Base-by-base conservation (phyloP, 2,329 filamentous ascomycete species). In the Hypoxylon sp. region DNA sequence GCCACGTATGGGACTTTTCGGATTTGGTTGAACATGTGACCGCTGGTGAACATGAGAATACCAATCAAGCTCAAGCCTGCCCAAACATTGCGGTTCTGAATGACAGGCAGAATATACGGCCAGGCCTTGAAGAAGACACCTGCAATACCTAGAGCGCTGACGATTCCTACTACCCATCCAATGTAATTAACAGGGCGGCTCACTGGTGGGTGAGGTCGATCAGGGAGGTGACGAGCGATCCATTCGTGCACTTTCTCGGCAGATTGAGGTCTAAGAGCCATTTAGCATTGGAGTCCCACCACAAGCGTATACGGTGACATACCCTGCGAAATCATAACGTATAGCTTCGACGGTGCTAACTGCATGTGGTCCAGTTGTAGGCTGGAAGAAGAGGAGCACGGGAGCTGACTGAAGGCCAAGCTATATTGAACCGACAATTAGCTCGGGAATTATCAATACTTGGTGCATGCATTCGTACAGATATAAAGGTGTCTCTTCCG, bases 1-100 rank as follows among this genome's bases (percentile, higher is more conserved):
- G 90, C 86, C 32, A 98, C 93, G 75, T 99, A 99, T 2, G 96
- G 96, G 2, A 97, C 93, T 80, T 96, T 95, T 74, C 97, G 89
- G 77, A 99, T 99, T 78, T 98, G 94, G 81, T 98, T 99, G 87
- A 97, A 99, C 97, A 99, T 99, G 82, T 98, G 94, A 42, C 96
- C 97, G 75, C 92, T 96, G 51, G 92, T 98, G 82, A 98, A 99
- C 64, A 98, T 85, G 46, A 99, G 87, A 70, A 99, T 94, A 13
- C 90, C 86, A 75, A 98, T 94, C 73, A 99, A 84, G 80, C 92
- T 97, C 75, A 97, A 81, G 21, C 92, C 93, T 24, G 95, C 94
- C 96, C 96, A 99, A 17, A 98, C 82, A 76, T 97, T 98, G 74
- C 95, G 92, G 84, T 92, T 98, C 80, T 94, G 93, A 37, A 98